Percentiles rank a stretch among this genome's conserved stretches.
phyloP scores from a whole-genome alignment of 139 green algal species.

The Haematococcus lacustris region DNA sequence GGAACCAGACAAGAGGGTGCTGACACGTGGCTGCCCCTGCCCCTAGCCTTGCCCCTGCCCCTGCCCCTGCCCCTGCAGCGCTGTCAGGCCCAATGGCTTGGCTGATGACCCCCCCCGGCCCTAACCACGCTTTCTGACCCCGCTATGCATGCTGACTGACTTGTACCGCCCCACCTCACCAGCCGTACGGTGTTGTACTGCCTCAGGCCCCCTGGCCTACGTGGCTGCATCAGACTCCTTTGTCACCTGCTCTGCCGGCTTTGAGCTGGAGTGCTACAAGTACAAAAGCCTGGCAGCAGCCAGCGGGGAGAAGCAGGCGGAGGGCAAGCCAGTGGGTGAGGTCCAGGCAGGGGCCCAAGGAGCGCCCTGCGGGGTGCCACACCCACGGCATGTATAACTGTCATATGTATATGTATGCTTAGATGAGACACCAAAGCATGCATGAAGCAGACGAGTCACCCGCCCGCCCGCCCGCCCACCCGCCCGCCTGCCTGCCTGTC shows the following conservation, averaged over 20 bases:
- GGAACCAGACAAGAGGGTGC: not conserved
- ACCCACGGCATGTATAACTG: not conserved
- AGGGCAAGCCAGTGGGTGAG: conserved; percentile 6
- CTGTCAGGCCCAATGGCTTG: no score
- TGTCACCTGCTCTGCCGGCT: conserved; percentile 38
- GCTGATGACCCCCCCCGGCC: no score
- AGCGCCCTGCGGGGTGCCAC: not conserved
- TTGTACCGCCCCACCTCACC: not conserved
- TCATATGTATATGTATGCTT: not conserved
- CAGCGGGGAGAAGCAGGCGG: conserved; percentile 14
- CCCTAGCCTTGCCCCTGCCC: no score
- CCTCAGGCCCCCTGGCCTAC: conserved; percentile 13
- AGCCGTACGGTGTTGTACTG: no score
- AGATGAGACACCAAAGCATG: not conserved
- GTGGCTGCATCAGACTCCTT: conserved; percentile 38
- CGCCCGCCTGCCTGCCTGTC: no score
- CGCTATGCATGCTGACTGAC: not conserved
- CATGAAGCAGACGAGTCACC: no score
- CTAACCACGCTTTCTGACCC: not conserved
- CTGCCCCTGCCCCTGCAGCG: no score
- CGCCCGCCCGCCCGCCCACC: no score
- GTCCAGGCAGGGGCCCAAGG: not conserved
- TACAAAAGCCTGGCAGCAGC: conserved; percentile 9
- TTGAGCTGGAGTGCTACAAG: conserved; percentile 51
- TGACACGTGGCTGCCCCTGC: not conserved